Percentiles rank a stretch among this genome's conserved stretches.
These are phyloP conservation scores for Vigna trinervia DNA, from an alignment of 306 rosid genomes.

Conservation along the genomic window DNA sequence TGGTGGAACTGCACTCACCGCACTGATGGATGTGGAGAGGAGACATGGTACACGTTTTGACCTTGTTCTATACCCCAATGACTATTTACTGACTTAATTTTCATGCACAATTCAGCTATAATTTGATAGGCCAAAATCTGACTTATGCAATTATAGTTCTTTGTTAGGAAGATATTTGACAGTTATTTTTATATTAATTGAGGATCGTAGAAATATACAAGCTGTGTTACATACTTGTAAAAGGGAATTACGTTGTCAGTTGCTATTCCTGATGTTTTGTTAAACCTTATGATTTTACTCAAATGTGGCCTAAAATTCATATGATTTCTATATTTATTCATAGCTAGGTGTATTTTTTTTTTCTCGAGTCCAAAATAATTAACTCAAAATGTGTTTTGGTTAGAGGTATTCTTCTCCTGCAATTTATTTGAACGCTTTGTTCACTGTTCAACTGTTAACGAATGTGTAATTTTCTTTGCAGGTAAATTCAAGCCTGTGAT, in stretches of 20 bases:
- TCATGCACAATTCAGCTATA: slow-evolving; percentile 13
- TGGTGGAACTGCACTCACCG: slow-evolving; percentile 91
- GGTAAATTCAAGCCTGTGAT: slow-evolving; percentile 99
- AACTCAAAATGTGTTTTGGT: slow-evolving; percentile 14
- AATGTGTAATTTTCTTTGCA: slow-evolving; percentile 48
- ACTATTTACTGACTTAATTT: slow-evolving; percentile 1
- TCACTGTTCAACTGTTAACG: neutral
- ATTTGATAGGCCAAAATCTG: slow-evolving; percentile 26
- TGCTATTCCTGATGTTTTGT: neutral
- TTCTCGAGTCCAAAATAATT: neutral
- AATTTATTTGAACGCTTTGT: too few species aligned
- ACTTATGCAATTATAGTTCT: neutral
- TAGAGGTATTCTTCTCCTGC: neutral
- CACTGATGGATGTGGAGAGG: slow-evolving; percentile 97
- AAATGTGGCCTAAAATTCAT: neutral
- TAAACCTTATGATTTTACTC: neutral
- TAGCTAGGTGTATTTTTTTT: neutral
- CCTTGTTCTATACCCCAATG: slow-evolving; percentile 10
- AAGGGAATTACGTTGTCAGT: neutral
- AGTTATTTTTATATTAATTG: neutral
- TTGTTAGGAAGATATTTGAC: neutral
- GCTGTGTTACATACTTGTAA: neutral
- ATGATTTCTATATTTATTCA: neutral
- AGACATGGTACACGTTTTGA: slow-evolving; percentile 75
- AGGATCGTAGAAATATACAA: neutral